These are phyloP conservation scores for Hypseocharis bilobata DNA, from an alignment of 441 rosid species.

Conservation along the genomic window DNA sequence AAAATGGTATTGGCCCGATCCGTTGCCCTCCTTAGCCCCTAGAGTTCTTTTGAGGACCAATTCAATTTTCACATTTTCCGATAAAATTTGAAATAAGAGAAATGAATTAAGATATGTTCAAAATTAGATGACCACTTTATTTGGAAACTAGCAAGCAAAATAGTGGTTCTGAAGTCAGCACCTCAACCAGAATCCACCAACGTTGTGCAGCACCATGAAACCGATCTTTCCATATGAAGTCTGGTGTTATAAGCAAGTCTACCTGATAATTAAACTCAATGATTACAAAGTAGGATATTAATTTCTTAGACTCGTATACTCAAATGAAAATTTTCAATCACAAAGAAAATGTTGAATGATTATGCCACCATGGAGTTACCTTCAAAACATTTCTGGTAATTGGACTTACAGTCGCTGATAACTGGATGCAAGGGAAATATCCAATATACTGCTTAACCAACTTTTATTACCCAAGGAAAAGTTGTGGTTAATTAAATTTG, in stretches of 20 bases:
- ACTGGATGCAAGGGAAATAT: constrained; percentile 74
- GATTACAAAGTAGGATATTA: constrained; percentile 6
- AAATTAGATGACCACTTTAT: constrained; percentile 1
- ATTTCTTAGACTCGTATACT: constrained; percentile 4
- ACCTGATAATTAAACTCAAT: constrained; percentile 43
- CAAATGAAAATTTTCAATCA: constrained; percentile 10
- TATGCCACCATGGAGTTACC: constrained; percentile 36
- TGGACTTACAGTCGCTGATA: constrained; percentile 88
- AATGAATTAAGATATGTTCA: neutral
- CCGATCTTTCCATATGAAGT: constrained; percentile 87
- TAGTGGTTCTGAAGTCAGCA: constrained; percentile 4
- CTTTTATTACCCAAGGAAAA: constrained; percentile 34
- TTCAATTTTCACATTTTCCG: neutral
- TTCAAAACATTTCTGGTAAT: constrained; percentile 96
- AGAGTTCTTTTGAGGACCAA: neutral
- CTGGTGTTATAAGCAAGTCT: constrained; percentile 78
- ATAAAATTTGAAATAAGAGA: neutral
- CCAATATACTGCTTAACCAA: constrained; percentile 83
- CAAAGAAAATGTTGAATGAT: constrained; percentile 3
- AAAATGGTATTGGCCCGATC: too few relatives aligned
- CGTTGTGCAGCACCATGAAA: constrained; percentile 87
- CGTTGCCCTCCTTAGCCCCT: too few relatives aligned
- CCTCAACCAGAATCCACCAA: constrained; percentile 98
- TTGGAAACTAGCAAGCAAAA: neutral
- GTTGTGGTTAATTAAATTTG: constrained; percentile 12